phyloP scores from a whole-genome alignment of 257 asterid species.

The Fraxinus pennsylvanica region DNA sequence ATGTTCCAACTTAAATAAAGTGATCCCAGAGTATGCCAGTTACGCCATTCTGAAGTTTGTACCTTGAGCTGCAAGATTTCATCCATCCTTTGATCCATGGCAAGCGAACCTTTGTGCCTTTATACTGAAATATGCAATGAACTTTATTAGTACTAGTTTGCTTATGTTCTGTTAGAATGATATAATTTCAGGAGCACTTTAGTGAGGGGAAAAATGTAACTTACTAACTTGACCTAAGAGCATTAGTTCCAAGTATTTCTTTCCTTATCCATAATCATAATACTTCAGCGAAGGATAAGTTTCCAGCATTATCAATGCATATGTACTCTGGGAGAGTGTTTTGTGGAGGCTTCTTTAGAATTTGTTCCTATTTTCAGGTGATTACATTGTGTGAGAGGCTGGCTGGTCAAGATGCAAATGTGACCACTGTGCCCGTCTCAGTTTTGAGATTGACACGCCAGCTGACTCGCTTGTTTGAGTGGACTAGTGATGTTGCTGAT shows the following conservation, averaged over 20 bases:
- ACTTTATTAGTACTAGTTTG: not conserved
- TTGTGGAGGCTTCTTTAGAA: not conserved
- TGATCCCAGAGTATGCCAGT: not conserved
- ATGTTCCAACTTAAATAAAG: no score
- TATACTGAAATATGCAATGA: not conserved
- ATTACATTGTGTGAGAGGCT: conserved; percentile 96
- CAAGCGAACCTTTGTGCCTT: not conserved
- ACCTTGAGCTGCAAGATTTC: not conserved
- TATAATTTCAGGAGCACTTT: not conserved
- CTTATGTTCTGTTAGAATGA: not conserved
- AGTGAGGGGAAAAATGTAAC: not conserved
- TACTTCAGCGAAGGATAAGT: not conserved
- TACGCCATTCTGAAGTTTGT: not conserved
- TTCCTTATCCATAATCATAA: not conserved
- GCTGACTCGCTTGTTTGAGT: conserved; percentile 87
- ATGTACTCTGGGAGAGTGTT: not conserved
- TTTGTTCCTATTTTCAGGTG: conserved; percentile 55
- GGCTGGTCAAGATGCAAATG: conserved; percentile 99
- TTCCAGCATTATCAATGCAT: no score
- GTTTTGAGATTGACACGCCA: conserved; percentile 88
- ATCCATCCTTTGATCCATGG: not conserved
- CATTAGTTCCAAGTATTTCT: not conserved
- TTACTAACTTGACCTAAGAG: not conserved
- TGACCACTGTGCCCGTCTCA: conserved; percentile 98
- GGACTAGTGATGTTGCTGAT: conserved; percentile 98